Evolutionary conservation across 352 stramenopile species (phyloP).

Genomic region (Peronospora destructor): DNA sequence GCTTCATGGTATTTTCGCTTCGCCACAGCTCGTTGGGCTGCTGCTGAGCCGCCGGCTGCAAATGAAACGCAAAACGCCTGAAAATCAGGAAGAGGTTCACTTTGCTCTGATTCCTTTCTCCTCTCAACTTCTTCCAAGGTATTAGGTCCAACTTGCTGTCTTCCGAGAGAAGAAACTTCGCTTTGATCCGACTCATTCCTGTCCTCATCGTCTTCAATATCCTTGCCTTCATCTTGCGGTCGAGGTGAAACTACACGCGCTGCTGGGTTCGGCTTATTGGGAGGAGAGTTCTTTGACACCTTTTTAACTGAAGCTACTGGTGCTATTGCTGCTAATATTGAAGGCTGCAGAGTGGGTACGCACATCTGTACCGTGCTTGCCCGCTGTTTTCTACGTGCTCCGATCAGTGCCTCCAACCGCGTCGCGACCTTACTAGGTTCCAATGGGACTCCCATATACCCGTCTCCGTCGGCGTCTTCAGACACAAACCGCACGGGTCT

Average conservation of each 20-base stretch:
- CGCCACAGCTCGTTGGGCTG: conserved; percentile 11
- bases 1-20: conserved; percentile 29
- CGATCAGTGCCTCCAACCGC: conserved; percentile 22
- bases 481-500: conserved; percentile 18
- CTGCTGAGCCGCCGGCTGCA: conserved; percentile 19
- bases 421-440: conserved; percentile 11
- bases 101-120: conserved; percentile 9
- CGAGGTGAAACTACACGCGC: not conserved
- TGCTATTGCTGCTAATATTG: not conserved
- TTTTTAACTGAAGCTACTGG: conserved; percentile 5
- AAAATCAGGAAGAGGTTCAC: conserved; percentile 16
- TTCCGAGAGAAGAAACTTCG: not conserved
- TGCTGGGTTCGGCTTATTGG: not conserved
- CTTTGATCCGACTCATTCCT: not conserved
- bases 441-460: conserved; percentile 3
- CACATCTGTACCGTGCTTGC: not conserved
- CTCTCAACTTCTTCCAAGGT: conserved; percentile 8
- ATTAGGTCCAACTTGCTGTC: conserved; percentile 2
- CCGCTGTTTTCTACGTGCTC: conserved; percentile 15
- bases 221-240: conserved; percentile 4
- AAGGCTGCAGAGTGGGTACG: not conserved
- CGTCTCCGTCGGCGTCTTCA: conserved; percentile 2
- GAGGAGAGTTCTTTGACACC: not conserved
- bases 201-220: conserved; percentile 5
- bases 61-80: conserved; percentile 33